Conservation (phyloP, 2,329 filamentous ascomycete species). For the Trichoderma semiorbis region DNA sequence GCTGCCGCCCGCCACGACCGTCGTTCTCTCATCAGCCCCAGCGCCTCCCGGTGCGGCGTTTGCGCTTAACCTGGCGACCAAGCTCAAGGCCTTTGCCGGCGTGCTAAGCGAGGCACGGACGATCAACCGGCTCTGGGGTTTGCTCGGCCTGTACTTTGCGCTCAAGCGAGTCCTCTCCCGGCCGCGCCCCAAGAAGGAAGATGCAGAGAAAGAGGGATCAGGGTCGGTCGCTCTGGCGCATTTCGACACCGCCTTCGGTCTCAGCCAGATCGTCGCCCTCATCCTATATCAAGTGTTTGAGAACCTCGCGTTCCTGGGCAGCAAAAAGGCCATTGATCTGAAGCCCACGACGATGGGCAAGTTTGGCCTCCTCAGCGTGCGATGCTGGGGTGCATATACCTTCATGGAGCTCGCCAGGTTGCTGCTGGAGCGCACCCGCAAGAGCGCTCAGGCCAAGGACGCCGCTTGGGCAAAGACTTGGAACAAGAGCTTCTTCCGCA, state of each 20-base stretch:
- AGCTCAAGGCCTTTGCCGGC: slow-evolving; percentile 59
- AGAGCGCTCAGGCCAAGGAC: slow-evolving; percentile 36
- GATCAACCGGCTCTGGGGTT: slow-evolving; percentile 72
- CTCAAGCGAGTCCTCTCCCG: slow-evolving; percentile 51
- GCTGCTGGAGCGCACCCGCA: slow-evolving; percentile 42
- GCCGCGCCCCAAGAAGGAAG: slow-evolving; percentile 25
- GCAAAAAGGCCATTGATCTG: slow-evolving; percentile 66
- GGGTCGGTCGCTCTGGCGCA: slow-evolving; percentile 30
- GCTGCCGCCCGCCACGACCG: slow-evolving; percentile 48
- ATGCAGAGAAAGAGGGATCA: slow-evolving; percentile 19
- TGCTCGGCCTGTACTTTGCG: slow-evolving; percentile 71
- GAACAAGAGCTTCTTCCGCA: slow-evolving; percentile 65
- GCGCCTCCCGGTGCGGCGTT: slow-evolving; percentile 39
- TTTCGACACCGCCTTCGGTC: slow-evolving; percentile 52
- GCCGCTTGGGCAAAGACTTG: slow-evolving; percentile 48
- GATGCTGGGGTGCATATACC: slow-evolving; percentile 79
- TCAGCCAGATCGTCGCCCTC: slow-evolving; percentile 65
- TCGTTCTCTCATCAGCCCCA: slow-evolving; percentile 41
- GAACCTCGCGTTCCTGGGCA: slow-evolving; percentile 74
- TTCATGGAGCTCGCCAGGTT: slow-evolving; percentile 71
- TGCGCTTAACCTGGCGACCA: slow-evolving; percentile 47
- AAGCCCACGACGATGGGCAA: slow-evolving; percentile 53
- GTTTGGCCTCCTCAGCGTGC: slow-evolving; percentile 68
- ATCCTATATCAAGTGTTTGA: slow-evolving; percentile 74
- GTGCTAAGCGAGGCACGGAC: slow-evolving; percentile 69